These are phyloP conservation scores for Colletotrichum horii DNA, from an alignment of 2,329 filamentous ascomycete species.

Conservation along the genomic window DNA sequence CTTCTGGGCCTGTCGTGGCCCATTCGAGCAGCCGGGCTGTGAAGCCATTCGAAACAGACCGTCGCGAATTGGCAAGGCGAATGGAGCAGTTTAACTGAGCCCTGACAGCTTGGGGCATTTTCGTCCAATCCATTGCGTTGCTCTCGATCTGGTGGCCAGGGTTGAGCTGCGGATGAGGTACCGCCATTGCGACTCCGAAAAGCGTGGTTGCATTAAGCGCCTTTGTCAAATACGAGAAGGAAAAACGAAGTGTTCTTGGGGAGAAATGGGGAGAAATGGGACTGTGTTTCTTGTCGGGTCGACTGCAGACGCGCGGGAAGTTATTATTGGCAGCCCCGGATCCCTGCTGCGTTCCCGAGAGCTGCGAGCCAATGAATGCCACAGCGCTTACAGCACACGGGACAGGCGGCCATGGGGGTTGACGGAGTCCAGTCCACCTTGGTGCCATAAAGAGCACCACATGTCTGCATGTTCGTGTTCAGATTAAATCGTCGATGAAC, in stretches of 20 bases:
- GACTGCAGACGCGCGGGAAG: conserved; percentile 22
- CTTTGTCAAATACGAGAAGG: background rate
- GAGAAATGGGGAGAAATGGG: background rate
- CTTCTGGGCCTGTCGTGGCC: background rate
- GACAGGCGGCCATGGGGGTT: background rate
- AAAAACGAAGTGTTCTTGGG: background rate
- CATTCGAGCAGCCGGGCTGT: conserved; percentile 13
- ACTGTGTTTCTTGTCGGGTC: conserved; percentile 8
- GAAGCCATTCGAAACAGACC: conserved; percentile 18
- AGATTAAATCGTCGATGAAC: background rate
- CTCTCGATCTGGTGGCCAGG: background rate
- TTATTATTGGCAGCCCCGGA: conserved; percentile 19
- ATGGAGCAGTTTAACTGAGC: background rate
- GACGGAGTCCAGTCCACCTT: background rate
- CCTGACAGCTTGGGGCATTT: background rate
- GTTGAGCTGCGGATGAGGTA: background rate
- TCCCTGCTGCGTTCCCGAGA: background rate
- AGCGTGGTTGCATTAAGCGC: conserved; percentile 15
- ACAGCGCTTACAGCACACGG: conserved; percentile 19
- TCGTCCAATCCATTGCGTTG: conserved; percentile 10
- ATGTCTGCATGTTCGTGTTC: background rate
- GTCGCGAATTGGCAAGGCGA: background rate
- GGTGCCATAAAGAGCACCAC: background rate
- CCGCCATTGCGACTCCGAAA: background rate
- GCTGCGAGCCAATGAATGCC: conserved; percentile 11